These are phyloP conservation scores for Ophiosphaerella herpotricha DNA, from an alignment of 2,329 filamentous ascomycete genomes.

Conservation along the genomic window DNA sequence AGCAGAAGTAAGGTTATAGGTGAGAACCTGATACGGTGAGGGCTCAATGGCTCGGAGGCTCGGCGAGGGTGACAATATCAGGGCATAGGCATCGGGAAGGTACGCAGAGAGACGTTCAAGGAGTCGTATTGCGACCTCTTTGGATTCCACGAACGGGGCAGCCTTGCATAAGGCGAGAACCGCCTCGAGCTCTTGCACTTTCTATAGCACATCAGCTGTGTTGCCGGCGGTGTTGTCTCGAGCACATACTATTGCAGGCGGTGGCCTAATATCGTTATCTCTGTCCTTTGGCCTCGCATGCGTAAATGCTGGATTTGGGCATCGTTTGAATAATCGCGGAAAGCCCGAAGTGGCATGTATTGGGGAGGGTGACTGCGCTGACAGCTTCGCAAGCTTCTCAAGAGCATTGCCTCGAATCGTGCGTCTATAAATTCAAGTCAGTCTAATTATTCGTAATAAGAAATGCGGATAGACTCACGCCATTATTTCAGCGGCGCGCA, in stretches of 20 bases:
- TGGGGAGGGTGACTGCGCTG: slow-evolving; percentile 44
- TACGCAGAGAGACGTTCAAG: slow-evolving; percentile 81
- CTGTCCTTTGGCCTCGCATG: slow-evolving; percentile 15
- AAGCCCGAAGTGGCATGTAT: slow-evolving; percentile 44
- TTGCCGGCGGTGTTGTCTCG: neutral
- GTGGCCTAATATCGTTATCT: slow-evolving; percentile 15
- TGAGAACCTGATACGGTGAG: slow-evolving; percentile 84
- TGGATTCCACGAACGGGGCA: slow-evolving; percentile 72
- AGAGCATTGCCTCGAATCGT: slow-evolving; percentile 54
- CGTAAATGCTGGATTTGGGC: slow-evolving; percentile 20
- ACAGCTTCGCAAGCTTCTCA: slow-evolving; percentile 56
- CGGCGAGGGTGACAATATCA: slow-evolving; percentile 77
- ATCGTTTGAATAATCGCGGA: slow-evolving; percentile 49
- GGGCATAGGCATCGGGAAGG: slow-evolving; percentile 80
- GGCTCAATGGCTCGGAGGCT: slow-evolving; percentile 82
- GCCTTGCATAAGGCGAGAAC: slow-evolving; percentile 90
- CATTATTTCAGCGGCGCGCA: slow-evolving; percentile 1
- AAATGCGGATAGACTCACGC: slow-evolving; percentile 2
- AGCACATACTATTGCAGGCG: slow-evolving; percentile 45
- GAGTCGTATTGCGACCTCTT: slow-evolving; percentile 76
- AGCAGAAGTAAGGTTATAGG: slow-evolving; percentile 77
- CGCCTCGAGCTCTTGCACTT: slow-evolving; percentile 87
- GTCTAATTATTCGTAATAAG: neutral
- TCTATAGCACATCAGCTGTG: slow-evolving; percentile 55
- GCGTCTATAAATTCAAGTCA: slow-evolving; percentile 23